Percentiles rank a stretch among this genome's conserved stretches.
phyloP scores from a whole-genome alignment of 2,329 filamentous ascomycete species.

The Claviceps sp. region DNA sequence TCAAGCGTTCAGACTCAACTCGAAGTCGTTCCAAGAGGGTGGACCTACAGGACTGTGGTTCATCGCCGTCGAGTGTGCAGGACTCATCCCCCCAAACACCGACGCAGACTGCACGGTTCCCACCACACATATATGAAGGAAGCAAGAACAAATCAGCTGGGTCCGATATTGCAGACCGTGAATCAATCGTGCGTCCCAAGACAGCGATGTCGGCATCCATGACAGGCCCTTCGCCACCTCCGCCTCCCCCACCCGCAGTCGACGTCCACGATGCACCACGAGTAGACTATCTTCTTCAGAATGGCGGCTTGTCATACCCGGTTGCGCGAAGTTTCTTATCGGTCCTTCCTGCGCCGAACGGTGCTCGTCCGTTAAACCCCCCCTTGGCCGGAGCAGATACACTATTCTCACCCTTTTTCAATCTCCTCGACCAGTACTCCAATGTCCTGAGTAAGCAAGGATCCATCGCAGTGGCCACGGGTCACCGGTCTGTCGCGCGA shows the following conservation, averaged over 20 bases:
- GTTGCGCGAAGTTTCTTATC: slow-evolving; percentile 64
- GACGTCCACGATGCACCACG: slow-evolving; percentile 59
- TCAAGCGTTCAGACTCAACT: slow-evolving; percentile 26
- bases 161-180: slow-evolving; percentile 22
- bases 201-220: slow-evolving; percentile 25
- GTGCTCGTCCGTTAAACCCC: slow-evolving; percentile 45
- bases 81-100: slow-evolving; percentile 50
- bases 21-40: slow-evolving; percentile 20
- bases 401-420: slow-evolving; percentile 72
- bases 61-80: slow-evolving; percentile 33
- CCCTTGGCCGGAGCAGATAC: slow-evolving; percentile 55
- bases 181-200: slow-evolving; percentile 19
- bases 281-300: slow-evolving; percentile 83
- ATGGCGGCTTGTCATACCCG: slow-evolving; percentile 63
- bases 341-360: slow-evolving; percentile 43
- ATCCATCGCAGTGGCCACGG: slow-evolving; percentile 86
- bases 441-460: slow-evolving; percentile 71
- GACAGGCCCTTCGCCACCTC: slow-evolving; percentile 27
- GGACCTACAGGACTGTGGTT: slow-evolving; percentile 28
- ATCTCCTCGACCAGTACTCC: slow-evolving; percentile 74
- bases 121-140: slow-evolving; percentile 28
- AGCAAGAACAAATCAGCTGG: slow-evolving; percentile 21
- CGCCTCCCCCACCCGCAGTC: slow-evolving; percentile 52
- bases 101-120: slow-evolving; percentile 39
- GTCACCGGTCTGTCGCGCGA: slow-evolving; percentile 87